phyloP scores from a whole-genome alignment of 257 asterid genomes.

The Catharanthus roseus region DNA sequence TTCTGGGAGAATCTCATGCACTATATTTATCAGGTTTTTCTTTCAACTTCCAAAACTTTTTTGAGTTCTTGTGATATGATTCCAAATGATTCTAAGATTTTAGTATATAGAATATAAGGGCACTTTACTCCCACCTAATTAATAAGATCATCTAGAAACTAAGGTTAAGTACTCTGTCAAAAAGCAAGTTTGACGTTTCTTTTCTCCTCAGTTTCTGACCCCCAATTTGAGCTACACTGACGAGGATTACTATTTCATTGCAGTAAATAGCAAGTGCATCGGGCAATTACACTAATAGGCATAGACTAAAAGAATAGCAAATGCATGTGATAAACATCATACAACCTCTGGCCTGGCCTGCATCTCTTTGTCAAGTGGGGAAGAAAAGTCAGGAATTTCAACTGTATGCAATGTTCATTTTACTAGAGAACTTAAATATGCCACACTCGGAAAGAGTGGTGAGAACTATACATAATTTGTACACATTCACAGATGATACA shows the following conservation, averaged over 20 bases:
- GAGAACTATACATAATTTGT: not conserved
- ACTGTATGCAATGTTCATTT: not conserved
- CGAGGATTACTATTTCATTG: not conserved
- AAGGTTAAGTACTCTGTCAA: not conserved
- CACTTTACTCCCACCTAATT: not conserved
- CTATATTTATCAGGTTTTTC: conserved; percentile 52
- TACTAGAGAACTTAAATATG: not conserved
- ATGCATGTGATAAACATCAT: too few relatives aligned
- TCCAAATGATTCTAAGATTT: not conserved
- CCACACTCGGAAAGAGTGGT: too few relatives aligned
- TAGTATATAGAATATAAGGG: not conserved
- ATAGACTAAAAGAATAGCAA: too few relatives aligned
- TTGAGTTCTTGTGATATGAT: not conserved
- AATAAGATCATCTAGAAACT: conserved; percentile 1
- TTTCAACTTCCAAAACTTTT: not conserved
- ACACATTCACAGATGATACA: not conserved
- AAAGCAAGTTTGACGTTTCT: conserved; percentile 5
- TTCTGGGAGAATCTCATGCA: conserved; percentile 43
- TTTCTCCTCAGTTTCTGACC: not conserved
- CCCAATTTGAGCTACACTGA: not conserved
- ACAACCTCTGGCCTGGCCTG: not conserved
- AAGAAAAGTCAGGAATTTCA: not conserved
- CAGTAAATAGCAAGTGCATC: not conserved
- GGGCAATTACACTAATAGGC: too few relatives aligned
- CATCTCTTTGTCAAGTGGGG: not conserved